Evolutionary conservation across 768 basidiomycete genomes (phyloP).

Genomic region (Tricholoma sp.): DNA sequence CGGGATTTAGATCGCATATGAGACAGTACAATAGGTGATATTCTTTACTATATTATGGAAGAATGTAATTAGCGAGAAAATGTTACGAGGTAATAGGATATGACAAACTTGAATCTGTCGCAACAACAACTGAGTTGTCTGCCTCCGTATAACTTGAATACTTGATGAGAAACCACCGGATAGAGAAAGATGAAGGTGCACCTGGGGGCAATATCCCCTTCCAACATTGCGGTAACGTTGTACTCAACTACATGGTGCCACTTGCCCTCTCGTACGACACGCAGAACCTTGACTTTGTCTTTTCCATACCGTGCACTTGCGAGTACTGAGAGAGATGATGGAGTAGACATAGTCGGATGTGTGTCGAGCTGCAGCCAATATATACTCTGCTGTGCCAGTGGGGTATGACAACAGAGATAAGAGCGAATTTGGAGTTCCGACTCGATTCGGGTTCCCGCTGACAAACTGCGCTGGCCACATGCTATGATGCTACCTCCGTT

Average conservation of each 20-base stretch:
- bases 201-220: slow-evolving; percentile 81
- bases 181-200: slow-evolving; percentile 19
- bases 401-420: no score
- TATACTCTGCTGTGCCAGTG: no score
- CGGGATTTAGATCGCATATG: background rate
- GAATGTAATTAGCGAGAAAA: background rate
- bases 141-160: slow-evolving; percentile 72
- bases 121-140: slow-evolving; percentile 84
- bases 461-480: no score
- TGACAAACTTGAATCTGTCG: slow-evolving; percentile 82
- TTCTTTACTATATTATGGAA: slow-evolving; percentile 50
- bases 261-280: slow-evolving; percentile 67
- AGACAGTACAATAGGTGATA: slow-evolving; percentile 51
- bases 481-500: no score
- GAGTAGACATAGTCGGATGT: background rate
- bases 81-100: background rate
- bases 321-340: background rate
- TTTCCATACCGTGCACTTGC: slow-evolving; percentile 73
- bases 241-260: slow-evolving; percentile 82
- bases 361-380: no score
- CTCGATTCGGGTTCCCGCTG: no score
- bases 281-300: slow-evolving; percentile 80
- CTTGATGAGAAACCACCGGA: background rate
- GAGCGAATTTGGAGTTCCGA: no score
- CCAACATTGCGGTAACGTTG: slow-evolving; percentile 72